phyloP scores from a whole-genome alignment of 2,329 filamentous ascomycete species.

The Cordyceps militaris region DNA sequence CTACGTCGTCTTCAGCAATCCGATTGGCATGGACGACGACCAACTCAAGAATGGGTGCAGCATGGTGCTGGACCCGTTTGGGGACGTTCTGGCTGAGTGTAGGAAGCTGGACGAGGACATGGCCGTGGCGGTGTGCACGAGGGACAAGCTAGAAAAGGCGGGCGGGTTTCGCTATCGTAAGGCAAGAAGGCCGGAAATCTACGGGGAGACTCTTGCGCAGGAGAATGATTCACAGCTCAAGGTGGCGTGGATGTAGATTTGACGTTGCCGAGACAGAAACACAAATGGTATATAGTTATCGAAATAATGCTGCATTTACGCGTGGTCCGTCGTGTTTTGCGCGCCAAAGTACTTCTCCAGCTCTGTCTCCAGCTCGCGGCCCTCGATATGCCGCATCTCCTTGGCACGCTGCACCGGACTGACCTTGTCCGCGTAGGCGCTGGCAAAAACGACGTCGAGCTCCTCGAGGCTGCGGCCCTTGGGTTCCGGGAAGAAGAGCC shows the following conservation, averaged over 20 bases:
- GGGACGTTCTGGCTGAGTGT: constrained; percentile 16
- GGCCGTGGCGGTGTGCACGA: constrained; percentile 15
- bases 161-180: constrained; percentile 15
- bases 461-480: constrained; percentile 54
- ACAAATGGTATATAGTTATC: not conserved
- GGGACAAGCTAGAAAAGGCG: constrained; percentile 15
- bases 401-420: constrained; percentile 22
- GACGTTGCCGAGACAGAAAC: not conserved
- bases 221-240: constrained; percentile 13
- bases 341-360: constrained; percentile 24
- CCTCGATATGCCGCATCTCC: constrained; percentile 22
- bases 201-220: constrained; percentile 13
- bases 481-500: constrained; percentile 48
- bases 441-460: constrained; percentile 52
- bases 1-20: constrained; percentile 18
- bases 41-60: constrained; percentile 19
- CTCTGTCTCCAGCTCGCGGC: constrained; percentile 21
- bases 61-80: constrained; percentile 17
- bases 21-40: constrained; percentile 17
- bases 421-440: constrained; percentile 20
- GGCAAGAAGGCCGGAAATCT: constrained; percentile 15
- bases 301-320: not conserved
- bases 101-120: constrained; percentile 14
- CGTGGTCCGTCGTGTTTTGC: not conserved
- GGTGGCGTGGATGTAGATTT: constrained; percentile 15